Evolutionary conservation across 768 basidiomycete species (phyloP), one percentile per base, ranked within the genome.

Genomic region (Coprinellus micaceus): DNA sequence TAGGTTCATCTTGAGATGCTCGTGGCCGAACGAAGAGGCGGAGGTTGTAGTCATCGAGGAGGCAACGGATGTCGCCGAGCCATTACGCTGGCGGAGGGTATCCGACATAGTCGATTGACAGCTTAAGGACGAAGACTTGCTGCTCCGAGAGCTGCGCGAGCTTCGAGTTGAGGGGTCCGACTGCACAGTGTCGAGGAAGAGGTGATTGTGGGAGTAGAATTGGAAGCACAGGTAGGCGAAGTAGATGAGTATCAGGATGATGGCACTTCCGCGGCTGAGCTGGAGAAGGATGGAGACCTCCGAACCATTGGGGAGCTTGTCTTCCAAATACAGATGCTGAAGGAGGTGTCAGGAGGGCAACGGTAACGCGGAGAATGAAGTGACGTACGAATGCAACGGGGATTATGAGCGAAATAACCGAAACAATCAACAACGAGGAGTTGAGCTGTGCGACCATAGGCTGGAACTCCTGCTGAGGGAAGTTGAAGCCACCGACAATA

Each of bases 321-420:
- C 69, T 59, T 73, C 74, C 30, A 71, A 66, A 58, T 68, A 74
- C 61, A 66, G 63, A 59, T 73, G 74, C 74, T 71, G 59, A 33
- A 45, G 44, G 37, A 44, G 25, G 52, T 19, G 63, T 30, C 59
- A 17, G 56, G 57, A 55, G 62, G 58, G 11, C 7, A 17, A 10
- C 5, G 7, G 59, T 58, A 43, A 56, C 64, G 33, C 62, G 62
- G 56, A 26, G 19, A n/a, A 21, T 41, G 6, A 44, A 56, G 47
- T 30, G 29, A 58, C 77, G 60, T 60, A 74, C 73, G 56, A 83
- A 88, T 2, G 85, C 86, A 3, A 83, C 78, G 1, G 86, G 88
- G 15, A 89, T 72, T 22, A 87, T 78, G 28, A 89, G 77, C 2
- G 85, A 85, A 24, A 84, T 84, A 43, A 89, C 87, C 52, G 85